Evolutionary conservation across 176 grass and related monocot genomes (phyloP), one percentile per base, ranked within the genome.

Genomic region (Oryza nivara): DNA sequence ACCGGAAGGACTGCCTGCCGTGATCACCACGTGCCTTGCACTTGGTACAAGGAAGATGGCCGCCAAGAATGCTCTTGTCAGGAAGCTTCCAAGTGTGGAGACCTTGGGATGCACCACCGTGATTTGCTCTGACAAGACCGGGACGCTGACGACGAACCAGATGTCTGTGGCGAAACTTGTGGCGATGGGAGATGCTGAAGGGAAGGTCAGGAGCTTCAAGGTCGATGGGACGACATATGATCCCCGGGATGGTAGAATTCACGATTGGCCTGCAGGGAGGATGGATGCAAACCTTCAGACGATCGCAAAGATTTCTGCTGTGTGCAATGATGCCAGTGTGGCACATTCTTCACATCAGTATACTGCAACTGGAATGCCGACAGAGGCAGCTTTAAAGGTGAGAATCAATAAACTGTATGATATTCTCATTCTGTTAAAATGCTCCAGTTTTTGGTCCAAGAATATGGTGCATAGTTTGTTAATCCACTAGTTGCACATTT

Each of bases 1-100:
- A 38, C 96, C 96, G 0, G 96, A 98, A 74, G 96, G 96, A 0
- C 70, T 98, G 9, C 93, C 96, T 2, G 96, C 96, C 3, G 96
- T 98, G 13, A 98, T 98, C 83, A 98, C 96, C 67, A 98, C 96
- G 0, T 98, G 93, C 85, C 85, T 98, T 3, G 96, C 96, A 26
- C 86, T 98, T 2, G 96, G 96, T 1, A 98, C 96, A 0, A 71
- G 93, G 84, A 98, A 98, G 93, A 98, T 98, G 96, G 96, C 96
- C 0, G 91, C 94, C 74, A 98, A 98, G 70, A 98, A 98, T 36
- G 96, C 96, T 0, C 89, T 98, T 28, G 96, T 98, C 11, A 87
- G 96, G 73, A 98, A 98, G 88, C 79, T 98, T 34, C 96, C 91
- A 0, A 98, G 96, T 30, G 96, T 98, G 14, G 96, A 98, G 87